These are phyloP conservation scores for Annulohypoxylon moriforme DNA, from an alignment of 495 filamentous ascomycete genomes.

Conservation along the genomic window DNA sequence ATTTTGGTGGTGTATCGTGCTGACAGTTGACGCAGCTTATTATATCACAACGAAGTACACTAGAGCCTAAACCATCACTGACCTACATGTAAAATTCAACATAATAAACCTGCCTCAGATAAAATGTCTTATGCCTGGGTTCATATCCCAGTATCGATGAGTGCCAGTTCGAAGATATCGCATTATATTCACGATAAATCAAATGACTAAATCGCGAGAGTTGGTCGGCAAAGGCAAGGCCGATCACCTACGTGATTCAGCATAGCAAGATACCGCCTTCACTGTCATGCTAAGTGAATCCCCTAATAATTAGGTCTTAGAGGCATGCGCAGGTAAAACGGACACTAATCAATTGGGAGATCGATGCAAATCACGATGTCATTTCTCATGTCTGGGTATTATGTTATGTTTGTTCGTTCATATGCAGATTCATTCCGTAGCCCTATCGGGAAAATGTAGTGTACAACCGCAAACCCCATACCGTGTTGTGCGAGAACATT, in stretches of 20 bases:
- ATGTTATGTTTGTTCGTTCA: constrained; percentile 57
- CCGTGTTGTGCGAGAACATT: constrained; percentile 72
- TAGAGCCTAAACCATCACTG: background rate
- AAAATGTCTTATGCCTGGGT: background rate
- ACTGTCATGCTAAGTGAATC: too few species aligned
- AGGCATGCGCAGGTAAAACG: too few species aligned
- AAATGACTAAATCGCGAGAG: too few species aligned
- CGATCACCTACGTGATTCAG: too few species aligned
- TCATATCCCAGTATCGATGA: background rate
- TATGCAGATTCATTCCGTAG: constrained; percentile 71
- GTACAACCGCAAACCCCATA: constrained; percentile 82
- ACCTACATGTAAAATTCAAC: background rate
- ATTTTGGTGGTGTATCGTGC: background rate
- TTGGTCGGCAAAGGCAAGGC: too few species aligned
- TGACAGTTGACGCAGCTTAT: background rate
- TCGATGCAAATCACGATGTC: background rate
- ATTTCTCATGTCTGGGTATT: background rate
- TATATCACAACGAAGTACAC: background rate
- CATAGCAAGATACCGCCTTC: too few species aligned
- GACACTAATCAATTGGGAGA: too few species aligned
- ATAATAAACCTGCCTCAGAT: background rate
- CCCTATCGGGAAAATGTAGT: constrained; percentile 76
- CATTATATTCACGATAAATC: too few species aligned
- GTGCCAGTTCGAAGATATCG: too few species aligned
- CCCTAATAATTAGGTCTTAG: too few species aligned